Conservation (phyloP, 2,329 filamentous ascomycete genomes). For the Aureobasidium pullulans region DNA sequence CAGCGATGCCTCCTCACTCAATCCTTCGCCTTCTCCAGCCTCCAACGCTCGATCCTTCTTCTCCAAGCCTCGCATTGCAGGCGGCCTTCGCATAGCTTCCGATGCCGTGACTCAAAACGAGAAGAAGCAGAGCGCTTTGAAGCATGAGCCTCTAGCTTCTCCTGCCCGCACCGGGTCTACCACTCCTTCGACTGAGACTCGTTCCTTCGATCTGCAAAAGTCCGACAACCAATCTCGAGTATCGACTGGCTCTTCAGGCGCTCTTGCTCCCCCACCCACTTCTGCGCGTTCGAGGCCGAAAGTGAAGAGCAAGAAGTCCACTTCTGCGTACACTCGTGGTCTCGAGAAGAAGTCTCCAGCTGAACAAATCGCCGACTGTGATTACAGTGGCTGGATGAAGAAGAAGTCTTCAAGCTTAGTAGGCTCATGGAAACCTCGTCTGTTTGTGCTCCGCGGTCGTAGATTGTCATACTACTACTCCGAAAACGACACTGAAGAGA, state of each 20-base stretch:
- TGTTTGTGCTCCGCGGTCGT: slow-evolving; percentile 91
- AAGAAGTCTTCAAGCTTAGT: slow-evolving; percentile 95
- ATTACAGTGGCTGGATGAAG: slow-evolving; percentile 99
- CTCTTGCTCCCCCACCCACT: slow-evolving; percentile 24
- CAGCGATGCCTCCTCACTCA: slow-evolving; percentile 43
- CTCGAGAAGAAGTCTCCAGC: slow-evolving; percentile 71
- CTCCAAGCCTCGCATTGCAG: slow-evolving; percentile 47
- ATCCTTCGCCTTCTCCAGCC: slow-evolving; percentile 37
- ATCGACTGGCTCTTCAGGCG: slow-evolving; percentile 36
- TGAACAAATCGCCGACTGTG: slow-evolving; percentile 77
- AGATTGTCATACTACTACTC: slow-evolving; percentile 94
- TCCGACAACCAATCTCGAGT: slow-evolving; percentile 33
- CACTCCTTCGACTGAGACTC: slow-evolving; percentile 51
- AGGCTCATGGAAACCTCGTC: slow-evolving; percentile 92
- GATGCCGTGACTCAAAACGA: slow-evolving; percentile 56
- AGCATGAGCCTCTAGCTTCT: slow-evolving; percentile 48
- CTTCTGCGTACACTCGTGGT: slow-evolving; percentile 85
- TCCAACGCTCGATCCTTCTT: slow-evolving; percentile 29
- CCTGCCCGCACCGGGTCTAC: slow-evolving; percentile 70
- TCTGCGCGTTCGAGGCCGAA: slow-evolving; percentile 22
- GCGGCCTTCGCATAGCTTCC: slow-evolving; percentile 73
- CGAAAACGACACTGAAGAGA: slow-evolving; percentile 85
- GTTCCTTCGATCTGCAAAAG: slow-evolving; percentile 28
- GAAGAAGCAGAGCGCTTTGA: slow-evolving; percentile 40
- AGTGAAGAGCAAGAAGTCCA: slow-evolving; percentile 70